Evolutionary conservation across 441 rosid species (phyloP).

Genomic region (Rhodomyrtus psidioides): DNA sequence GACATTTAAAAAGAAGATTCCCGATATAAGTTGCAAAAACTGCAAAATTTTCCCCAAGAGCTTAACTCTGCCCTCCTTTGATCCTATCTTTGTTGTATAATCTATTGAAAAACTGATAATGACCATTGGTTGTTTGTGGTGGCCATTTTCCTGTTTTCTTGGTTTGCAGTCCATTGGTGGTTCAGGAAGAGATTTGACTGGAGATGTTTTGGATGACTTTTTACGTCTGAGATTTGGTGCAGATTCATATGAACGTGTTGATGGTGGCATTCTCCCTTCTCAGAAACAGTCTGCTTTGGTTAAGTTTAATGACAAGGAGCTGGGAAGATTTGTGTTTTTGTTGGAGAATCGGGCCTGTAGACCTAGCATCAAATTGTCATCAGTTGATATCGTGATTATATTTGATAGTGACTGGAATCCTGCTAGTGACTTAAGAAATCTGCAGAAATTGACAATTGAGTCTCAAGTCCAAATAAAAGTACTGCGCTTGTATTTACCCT

Average conservation of each 20-base stretch:
- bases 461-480: constrained; percentile 46
- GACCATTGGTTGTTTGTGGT: not conserved
- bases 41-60: not conserved
- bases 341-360: constrained; percentile 85
- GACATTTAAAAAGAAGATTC: not conserved
- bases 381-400: constrained; percentile 66
- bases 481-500: constrained; percentile 67
- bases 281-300: constrained; percentile 54
- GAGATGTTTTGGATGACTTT: constrained; percentile 88
- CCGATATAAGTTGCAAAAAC: not conserved
- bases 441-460: constrained; percentile 70
- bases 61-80: not conserved
- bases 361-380: constrained; percentile 61
- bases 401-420: constrained; percentile 84
- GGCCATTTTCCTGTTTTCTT: not conserved
- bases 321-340: constrained; percentile 65
- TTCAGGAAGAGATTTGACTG: constrained; percentile 37
- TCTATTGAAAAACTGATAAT: not conserved
- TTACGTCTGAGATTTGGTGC: constrained; percentile 70
- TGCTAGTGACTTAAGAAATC: constrained; percentile 51
- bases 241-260: constrained; percentile 76
- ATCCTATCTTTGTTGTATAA: not conserved
- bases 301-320: constrained; percentile 60
- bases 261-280: constrained; percentile 27
- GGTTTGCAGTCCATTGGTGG: constrained; percentile 50